These are phyloP conservation scores for Fagopyrum homotropicum DNA, from an alignment of 148 eudicot species.

Conservation along the genomic window DNA sequence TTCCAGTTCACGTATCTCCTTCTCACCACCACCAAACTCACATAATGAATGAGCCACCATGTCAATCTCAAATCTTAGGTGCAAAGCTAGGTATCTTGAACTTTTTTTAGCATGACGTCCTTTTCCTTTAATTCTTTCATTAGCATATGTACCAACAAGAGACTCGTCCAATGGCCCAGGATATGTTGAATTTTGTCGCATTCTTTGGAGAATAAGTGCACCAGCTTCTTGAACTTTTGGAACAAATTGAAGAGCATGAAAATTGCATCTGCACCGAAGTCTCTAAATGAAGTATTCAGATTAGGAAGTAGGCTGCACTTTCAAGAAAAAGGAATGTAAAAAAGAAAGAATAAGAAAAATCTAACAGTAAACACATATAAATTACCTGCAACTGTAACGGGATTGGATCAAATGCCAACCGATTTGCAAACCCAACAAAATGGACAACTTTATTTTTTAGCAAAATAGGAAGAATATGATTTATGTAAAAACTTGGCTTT, in stretches of 20 bases:
- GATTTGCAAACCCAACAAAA: constrained; percentile 92
- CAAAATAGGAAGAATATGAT: constrained; percentile 79
- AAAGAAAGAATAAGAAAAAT: background rate
- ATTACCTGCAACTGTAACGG: constrained; percentile 84
- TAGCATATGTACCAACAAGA: constrained; percentile 74
- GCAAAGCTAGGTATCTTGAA: constrained; percentile 76
- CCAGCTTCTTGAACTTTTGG: constrained; percentile 92
- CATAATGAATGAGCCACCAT: constrained; percentile 99
- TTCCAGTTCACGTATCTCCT: constrained; percentile 75
- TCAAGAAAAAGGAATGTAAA: background rate
- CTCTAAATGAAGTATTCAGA: constrained; percentile 66
- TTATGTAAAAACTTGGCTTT: constrained; percentile 80
- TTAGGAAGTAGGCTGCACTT: constrained; percentile 36
- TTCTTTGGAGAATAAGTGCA: constrained; percentile 65
- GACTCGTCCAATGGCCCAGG: constrained; percentile 61
- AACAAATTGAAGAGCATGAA: constrained; percentile 84
- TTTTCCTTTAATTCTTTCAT: constrained; percentile 28
- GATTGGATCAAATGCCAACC: constrained; percentile 90
- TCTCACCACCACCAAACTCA: constrained; percentile 96
- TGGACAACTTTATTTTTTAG: constrained; percentile 69
- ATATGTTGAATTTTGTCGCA: constrained; percentile 64
- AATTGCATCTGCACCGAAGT: constrained; percentile 98
- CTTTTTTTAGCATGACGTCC: constrained; percentile 27
- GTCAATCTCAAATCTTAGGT: constrained; percentile 95
- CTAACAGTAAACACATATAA: background rate